Evolutionary conservation across 495 filamentous ascomycete species (phyloP), one percentile per base, ranked within the genome.

Genomic region (Amniculicola lignicola): DNA sequence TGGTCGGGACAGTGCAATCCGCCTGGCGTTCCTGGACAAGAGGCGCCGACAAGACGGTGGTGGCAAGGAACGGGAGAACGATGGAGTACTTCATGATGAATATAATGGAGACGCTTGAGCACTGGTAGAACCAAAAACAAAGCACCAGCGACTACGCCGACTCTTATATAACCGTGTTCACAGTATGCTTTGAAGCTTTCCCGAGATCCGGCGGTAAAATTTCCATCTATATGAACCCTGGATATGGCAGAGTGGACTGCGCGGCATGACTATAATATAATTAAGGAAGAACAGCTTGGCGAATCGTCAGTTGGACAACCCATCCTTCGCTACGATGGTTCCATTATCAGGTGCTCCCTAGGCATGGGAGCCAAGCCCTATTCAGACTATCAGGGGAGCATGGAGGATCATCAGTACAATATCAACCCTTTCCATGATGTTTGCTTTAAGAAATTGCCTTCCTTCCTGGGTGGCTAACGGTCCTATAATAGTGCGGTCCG

Each of bases 31-130:
- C 29, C 33, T 55, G 44, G 4, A 56, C 7, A 14, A 61, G 22
- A n/a, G 58, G 58, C 44, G 58, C 58, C 22, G 58, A 51, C 38
- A 61, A 27, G 37, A 61, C 46, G 16, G 51, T 61, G 0, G 58
- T 61, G 37, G 58, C 58, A 39, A 61, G 58, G 31, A 61, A 46
- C 27, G 58, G 58, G 27, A 61, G 58, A 33, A 56, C 28, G 36
- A 61, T 55, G 25, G 58, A 49, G 51, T 61, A 61, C 58, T 61
- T 61, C 58, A 61, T 61, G 43, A 19, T 61, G 58, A 25, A 19
- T 12, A 14, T 16, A 38, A 28, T 38, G 35, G 15, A 23, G 16
- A 27, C 27, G 14, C 39, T 36, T 5, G 6, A 24, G 27, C 23
- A 21, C 1, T 31, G 19, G 35, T 29, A 40, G 29, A 15, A 31